A percentile compares a stretch with the other conserved stretches of the same genome.
These are phyloP conservation scores for Sugiyamaella japonica DNA, from an alignment of 1,139 yeast species.

Conservation along the genomic window DNA sequence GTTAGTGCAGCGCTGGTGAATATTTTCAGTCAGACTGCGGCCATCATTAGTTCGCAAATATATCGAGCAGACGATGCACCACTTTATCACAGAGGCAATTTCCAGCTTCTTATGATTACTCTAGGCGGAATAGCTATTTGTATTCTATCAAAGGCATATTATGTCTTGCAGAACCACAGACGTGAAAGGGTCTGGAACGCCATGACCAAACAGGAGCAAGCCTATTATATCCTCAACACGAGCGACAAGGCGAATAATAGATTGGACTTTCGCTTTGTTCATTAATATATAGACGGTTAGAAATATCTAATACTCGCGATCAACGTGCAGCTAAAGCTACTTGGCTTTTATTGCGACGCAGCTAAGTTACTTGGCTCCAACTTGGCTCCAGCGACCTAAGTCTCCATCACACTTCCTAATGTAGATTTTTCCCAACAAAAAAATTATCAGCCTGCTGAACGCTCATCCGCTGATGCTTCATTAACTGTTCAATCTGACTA, in stretches of 20 bases:
- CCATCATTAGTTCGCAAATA: conserved; percentile 52
- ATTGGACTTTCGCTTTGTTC: conserved; percentile 51
- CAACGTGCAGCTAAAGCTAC: too few species aligned
- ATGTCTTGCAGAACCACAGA: conserved; percentile 48
- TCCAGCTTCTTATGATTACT: conserved; percentile 45
- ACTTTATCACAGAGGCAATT: conserved; percentile 56
- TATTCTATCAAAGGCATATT: conserved; percentile 41
- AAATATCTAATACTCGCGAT: too few species aligned
- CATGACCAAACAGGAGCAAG: conserved; percentile 50
- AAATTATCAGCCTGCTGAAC: neutral
- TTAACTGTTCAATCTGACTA: neutral
- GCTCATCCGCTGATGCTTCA: too few species aligned
- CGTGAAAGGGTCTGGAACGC: conserved; percentile 51
- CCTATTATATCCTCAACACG: conserved; percentile 47
- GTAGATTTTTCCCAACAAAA: neutral
- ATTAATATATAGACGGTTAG: conserved; percentile 13
- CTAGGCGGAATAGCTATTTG: conserved; percentile 32
- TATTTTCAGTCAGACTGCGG: conserved; percentile 59
- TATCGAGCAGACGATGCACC: conserved; percentile 62
- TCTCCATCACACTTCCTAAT: too few species aligned
- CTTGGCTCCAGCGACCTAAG: too few species aligned
- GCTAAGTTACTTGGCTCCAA: too few species aligned
- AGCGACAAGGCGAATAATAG: conserved; percentile 56
- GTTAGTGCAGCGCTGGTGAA: conserved; percentile 63
- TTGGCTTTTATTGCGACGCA: too few species aligned